A percentile compares a stretch with the other conserved stretches of the same genome.
Conservation (phyloP, 2,329 filamentous ascomycete genomes). For the Chrysoporthe austroafricana region DNA sequence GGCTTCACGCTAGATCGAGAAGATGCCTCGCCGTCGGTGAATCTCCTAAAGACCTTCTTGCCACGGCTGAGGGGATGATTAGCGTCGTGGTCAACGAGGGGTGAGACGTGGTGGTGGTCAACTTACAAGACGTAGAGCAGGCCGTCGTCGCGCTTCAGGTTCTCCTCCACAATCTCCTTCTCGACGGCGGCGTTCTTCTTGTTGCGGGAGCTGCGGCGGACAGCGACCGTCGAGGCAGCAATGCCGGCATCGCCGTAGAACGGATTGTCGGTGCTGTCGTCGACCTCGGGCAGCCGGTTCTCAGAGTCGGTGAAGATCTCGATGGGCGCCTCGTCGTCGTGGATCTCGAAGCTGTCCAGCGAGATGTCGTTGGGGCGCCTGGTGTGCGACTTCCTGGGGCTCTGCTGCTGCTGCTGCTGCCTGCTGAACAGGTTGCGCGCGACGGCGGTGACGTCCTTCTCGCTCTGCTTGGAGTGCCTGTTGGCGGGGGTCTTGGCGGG, state of each 20-base stretch:
- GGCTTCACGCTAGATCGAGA: conserved; percentile 57
- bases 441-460: conserved; percentile 56
- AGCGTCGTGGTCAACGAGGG: conserved; percentile 3
- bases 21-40: conserved; percentile 48
- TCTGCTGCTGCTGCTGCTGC: conserved; percentile 40
- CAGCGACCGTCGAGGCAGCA: conserved; percentile 46
- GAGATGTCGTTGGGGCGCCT: conserved; percentile 61
- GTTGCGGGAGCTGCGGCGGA: conserved; percentile 58
- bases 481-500: conserved; percentile 75
- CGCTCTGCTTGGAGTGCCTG: conserved; percentile 60
- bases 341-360: conserved; percentile 61
- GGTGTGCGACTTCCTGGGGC: conserved; percentile 60
- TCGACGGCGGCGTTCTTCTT: conserved; percentile 53
- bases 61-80: conserved; percentile 63
- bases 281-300: conserved; percentile 72
- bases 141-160: conserved; percentile 70
- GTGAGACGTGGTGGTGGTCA: conserved; percentile 5
- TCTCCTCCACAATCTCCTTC: conserved; percentile 57
- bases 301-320: conserved; percentile 79
- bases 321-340: conserved; percentile 64
- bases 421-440: conserved; percentile 64
- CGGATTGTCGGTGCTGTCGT: conserved; percentile 70
- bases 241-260: conserved; percentile 61
- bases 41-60: conserved; percentile 77
- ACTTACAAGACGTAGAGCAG: conserved; percentile 80